Evolutionary conservation across 345 rosid species (phyloP), one percentile per base, ranked within the genome.

Genomic region (Atalantia buxifolia): DNA sequence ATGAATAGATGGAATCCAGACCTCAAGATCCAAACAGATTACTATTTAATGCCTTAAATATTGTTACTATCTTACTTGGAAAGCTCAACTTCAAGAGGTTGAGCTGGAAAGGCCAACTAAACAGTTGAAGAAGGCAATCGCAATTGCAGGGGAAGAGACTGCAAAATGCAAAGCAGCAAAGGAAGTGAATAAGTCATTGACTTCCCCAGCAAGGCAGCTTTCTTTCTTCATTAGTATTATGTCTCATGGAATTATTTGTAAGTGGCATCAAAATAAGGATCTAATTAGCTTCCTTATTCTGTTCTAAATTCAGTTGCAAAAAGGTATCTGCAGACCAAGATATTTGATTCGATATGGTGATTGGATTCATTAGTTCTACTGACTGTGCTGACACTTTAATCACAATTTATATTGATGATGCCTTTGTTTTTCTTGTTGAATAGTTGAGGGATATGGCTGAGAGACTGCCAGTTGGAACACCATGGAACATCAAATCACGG

Each of bases 121-220:
- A 82, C 94, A 91, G 76, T 89, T 97, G 79, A 89, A 91, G 80
- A 98, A 97, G 86, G 96, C 97, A 53, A 84, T 91, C 74, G 88
- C 92, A 80, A 85, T 92, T 38, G 94, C 99, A 56, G 93, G 83
- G 69, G 98, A 94, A 76, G 99, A 97, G 88, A 86, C 97, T 38
- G 87, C 88, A 64, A 94, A 92, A 88, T 93, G 98, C 92, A 93
- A 90, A 83, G 98, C 97, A 66, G 98, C 98, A 72, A 94, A 97
- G 79, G 99, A 97, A 90, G 99, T 97, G 79, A 94, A 94, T 88
- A 97, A 92, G 88, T 93, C 97, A 2, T 93, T 94, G 63, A 97
- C 98, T 69, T 93, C 94, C 80, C 98, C 94, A 84, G 99, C 94
- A 94, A 91, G 89, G 63, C 60, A 31, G 33, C 33, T 66, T 16